Evolutionary conservation across 2,329 filamentous ascomycete genomes (phyloP).

Genomic region (Clonostachys solani): DNA sequence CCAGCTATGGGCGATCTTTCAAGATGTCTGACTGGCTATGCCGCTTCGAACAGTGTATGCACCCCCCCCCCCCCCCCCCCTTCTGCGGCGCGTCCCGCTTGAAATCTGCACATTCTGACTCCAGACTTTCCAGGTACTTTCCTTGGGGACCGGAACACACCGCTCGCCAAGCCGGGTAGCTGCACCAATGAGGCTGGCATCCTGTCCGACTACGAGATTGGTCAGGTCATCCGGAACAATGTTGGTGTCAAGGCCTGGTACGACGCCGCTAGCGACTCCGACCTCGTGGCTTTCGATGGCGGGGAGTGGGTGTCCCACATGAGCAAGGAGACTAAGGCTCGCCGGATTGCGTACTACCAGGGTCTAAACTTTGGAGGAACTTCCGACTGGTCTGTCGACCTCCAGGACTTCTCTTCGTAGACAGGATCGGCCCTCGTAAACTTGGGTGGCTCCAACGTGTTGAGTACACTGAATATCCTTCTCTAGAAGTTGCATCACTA

Average conservation of each 20-base stretch:
- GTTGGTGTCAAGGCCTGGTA: slow-evolving; percentile 1
- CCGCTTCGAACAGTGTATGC: slow-evolving; percentile 16
- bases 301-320: slow-evolving; percentile 11
- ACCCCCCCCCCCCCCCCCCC: slow-evolving; percentile 16
- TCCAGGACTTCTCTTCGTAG: slow-evolving; percentile 2
- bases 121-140: slow-evolving; percentile 6
- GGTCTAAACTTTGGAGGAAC: slow-evolving; percentile 8
- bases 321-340: slow-evolving; percentile 5
- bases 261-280: not conserved
- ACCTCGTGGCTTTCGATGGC: slow-evolving; percentile 8
- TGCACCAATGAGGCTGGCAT: slow-evolving; percentile 22
- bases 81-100: slow-evolving; percentile 1
- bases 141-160: slow-evolving; percentile 5
- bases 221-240: slow-evolving; percentile 16
- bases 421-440: not conserved
- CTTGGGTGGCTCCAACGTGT: too few relatives aligned
- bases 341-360: not conserved
- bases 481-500: too few relatives aligned
- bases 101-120: slow-evolving; percentile 1
- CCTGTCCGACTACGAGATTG: slow-evolving; percentile 20
- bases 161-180: slow-evolving; percentile 9
- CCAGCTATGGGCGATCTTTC: slow-evolving; percentile 24
- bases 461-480: too few relatives aligned
- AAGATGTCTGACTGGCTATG: slow-evolving; percentile 21
- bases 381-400: slow-evolving; percentile 12